Conservation (phyloP, 2,329 filamentous ascomycete species). For the Alternaria panax region DNA sequence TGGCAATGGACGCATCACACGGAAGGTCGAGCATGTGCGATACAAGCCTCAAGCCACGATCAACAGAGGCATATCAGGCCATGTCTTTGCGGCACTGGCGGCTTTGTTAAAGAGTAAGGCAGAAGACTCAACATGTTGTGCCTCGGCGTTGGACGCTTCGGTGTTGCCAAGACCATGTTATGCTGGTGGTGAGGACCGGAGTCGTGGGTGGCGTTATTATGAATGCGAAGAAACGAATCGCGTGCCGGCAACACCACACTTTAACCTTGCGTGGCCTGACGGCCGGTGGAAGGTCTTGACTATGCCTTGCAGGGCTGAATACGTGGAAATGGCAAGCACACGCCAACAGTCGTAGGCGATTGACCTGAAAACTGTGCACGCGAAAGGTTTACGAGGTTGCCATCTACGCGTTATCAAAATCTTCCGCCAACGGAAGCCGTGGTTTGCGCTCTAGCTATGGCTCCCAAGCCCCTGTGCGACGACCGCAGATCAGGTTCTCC, state of each 20-base stretch:
- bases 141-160: conserved; percentile 49
- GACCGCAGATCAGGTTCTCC: not conserved
- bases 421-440: not conserved
- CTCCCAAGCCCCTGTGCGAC: not conserved
- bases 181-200: conserved; percentile 53
- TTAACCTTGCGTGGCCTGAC: not conserved
- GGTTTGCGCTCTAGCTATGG: not conserved
- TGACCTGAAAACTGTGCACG: not conserved
- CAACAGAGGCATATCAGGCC: conserved; percentile 60
- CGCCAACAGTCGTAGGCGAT: not conserved
- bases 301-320: not conserved
- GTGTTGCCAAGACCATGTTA: conserved; percentile 47
- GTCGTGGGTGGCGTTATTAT: conserved; percentile 52
- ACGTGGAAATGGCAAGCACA: not conserved
- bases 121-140: conserved; percentile 46
- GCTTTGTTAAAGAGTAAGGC: conserved; percentile 54
- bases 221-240: conserved; percentile 39
- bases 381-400: not conserved
- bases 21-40: conserved; percentile 57
- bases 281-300: not conserved
- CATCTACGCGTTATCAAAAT: not conserved
- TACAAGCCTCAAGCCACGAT: conserved; percentile 54
- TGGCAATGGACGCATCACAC: conserved; percentile 65
- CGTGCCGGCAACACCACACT: not conserved
- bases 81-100: conserved; percentile 62